Evolutionary conservation across 202 grass and related monocot species (phyloP), one percentile per base, ranked within the genome.

Genomic region (Sporobolus alterniflorus): DNA sequence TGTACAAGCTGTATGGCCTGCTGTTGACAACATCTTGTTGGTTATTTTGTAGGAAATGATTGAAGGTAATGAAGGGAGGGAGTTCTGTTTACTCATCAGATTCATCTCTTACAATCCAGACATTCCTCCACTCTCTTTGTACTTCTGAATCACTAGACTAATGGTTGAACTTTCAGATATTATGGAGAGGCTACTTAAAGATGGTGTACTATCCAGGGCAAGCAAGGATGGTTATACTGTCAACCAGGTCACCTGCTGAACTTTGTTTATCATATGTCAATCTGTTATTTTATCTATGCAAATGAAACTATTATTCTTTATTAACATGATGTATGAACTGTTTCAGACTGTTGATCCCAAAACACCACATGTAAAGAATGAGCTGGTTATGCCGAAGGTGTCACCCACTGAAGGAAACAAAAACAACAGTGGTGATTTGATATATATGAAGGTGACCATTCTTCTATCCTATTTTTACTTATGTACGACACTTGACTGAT

Each of bases 361-460:
- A 67, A 85, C 77, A 51, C 84, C 89, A 0, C 57, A 74, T 74
- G 73, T 89, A 74, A 89, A 92, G 80, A 79, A 87, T 77, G 96
- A 94, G 79, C 24, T 69, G 31, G 39, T 47, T 54, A 83, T 92
- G 85, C 64, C 88, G 78, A 90, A 89, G 41, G 72, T 80, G 44
- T 49, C 81, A 75, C 84, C 72, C 47, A 29, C 73, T 47, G 82
- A 88, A 79, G 87, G 78, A 90, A 70, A 54, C 31, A 82, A 81
- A 75, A 88, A 77, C 39, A 85, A 55, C 21, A 47, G 50, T 68
- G 74, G 30, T 41, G 93, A 95, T 81, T 76, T 92, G 31, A 90
- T 98, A 78, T 98, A 98, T 61, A 93, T 96, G 91, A 98, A 98
- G 93, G 96, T 98, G 86, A 76, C 46, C 9, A 51, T 49, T 50